These are phyloP conservation scores for Debaryomycetaceae sp. DNA, from an alignment of 1,139 yeast species.

Conservation along the genomic window DNA sequence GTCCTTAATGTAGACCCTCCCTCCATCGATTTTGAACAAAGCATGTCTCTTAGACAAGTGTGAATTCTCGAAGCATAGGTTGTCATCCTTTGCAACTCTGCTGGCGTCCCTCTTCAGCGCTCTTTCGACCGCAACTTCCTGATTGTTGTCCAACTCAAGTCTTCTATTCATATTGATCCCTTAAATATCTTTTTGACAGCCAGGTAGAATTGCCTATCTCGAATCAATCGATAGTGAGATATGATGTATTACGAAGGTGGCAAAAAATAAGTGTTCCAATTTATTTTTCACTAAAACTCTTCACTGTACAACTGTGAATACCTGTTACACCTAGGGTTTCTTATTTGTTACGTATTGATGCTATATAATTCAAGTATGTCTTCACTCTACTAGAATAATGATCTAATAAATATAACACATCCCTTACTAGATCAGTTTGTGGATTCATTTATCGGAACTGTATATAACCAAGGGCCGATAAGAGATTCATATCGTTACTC, in stretches of 20 bases:
- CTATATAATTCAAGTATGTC: too few relatives aligned
- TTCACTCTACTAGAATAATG: neutral
- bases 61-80: slow-evolving; percentile 27
- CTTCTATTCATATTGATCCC: slow-evolving; percentile 11
- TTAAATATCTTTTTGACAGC: neutral
- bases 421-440: neutral
- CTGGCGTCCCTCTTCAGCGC: slow-evolving; percentile 25
- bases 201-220: too few relatives aligned
- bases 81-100: slow-evolving; percentile 22
- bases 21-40: slow-evolving; percentile 7
- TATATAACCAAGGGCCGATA: neutral
- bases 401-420: neutral
- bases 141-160: slow-evolving; percentile 13
- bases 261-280: neutral
- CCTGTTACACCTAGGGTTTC: too few relatives aligned
- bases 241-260: neutral
- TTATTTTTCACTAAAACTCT: too few relatives aligned
- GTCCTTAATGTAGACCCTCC: slow-evolving; percentile 26
- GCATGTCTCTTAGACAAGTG: slow-evolving; percentile 38
- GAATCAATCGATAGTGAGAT: neutral
- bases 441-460: neutral
- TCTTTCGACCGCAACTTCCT: slow-evolving; percentile 18
- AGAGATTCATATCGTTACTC: neutral
- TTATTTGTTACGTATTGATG: too few relatives aligned
- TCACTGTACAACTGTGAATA: too few relatives aligned